A percentile compares a stretch with the other conserved stretches of the same genome.
Evolutionary conservation across 1,284 basidiomycete genomes (phyloP).

Genomic region (Retiboletus flavoniger): DNA sequence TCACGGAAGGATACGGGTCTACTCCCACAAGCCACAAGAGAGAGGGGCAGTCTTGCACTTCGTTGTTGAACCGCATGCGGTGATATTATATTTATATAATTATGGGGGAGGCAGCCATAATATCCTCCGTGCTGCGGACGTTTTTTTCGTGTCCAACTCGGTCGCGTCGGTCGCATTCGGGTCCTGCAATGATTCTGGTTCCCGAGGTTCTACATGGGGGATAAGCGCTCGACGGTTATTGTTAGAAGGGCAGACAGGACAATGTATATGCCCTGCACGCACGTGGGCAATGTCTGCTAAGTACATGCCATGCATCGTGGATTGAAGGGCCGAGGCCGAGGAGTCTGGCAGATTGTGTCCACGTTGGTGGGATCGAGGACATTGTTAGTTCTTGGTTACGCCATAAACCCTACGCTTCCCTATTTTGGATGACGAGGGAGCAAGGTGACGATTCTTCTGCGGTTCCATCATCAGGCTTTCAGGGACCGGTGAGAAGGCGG

Average conservation of each 20-base stretch:
- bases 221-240: background rate
- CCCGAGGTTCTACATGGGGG: background rate
- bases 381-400: background rate
- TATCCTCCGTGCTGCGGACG: background rate
- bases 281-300: too few species aligned
- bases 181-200: background rate
- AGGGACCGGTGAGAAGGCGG: background rate
- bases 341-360: background rate
- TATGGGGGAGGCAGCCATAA: background rate
- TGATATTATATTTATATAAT: background rate
- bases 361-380: background rate
- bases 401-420: conserved; percentile 2
- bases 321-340: background rate
- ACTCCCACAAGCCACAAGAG: background rate
- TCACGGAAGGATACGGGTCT: background rate
- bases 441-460: background rate
- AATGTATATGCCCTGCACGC: background rate
- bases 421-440: background rate
- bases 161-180: background rate
- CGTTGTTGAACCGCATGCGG: background rate
- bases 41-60: background rate
- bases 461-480: background rate
- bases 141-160: background rate
- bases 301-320: background rate
- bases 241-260: background rate